A percentile compares a stretch with the other conserved stretches of the same genome.
phyloP scores from a whole-genome alignment of 2,329 filamentous ascomycete genomes.

The Epichloe hybrida region DNA sequence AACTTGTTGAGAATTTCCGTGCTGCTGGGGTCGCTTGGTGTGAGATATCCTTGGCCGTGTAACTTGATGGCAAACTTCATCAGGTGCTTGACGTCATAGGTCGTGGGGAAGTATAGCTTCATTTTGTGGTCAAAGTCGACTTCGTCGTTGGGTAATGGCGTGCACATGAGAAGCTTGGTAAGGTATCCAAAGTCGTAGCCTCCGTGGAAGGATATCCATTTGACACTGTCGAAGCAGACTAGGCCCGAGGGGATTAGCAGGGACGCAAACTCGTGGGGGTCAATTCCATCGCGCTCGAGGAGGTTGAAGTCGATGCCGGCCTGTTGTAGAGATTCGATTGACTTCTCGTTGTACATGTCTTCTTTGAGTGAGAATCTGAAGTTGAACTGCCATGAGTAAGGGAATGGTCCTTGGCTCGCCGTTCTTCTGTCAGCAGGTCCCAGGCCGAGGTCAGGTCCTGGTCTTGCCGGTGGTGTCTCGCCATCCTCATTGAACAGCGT shows the following conservation, averaged over 20 bases:
- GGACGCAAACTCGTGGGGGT: slow-evolving; percentile 76
- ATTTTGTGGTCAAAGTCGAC: slow-evolving; percentile 79
- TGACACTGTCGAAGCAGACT: slow-evolving; percentile 73
- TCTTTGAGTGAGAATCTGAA: slow-evolving; percentile 90
- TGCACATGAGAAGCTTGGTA: slow-evolving; percentile 80
- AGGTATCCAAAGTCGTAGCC: slow-evolving; percentile 98
- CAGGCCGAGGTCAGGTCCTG: slow-evolving; percentile 31
- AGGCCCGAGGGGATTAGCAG: slow-evolving; percentile 85
- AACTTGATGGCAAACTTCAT: slow-evolving; percentile 77
- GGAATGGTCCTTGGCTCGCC: slow-evolving; percentile 41
- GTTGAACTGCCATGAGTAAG: slow-evolving; percentile 98
- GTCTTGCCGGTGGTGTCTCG: slow-evolving; percentile 65
- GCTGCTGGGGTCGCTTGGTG: slow-evolving; percentile 49
- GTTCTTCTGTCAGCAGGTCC: slow-evolving; percentile 25
- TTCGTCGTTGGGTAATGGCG: slow-evolving; percentile 76
- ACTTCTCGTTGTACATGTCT: slow-evolving; percentile 96
- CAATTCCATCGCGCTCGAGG: slow-evolving; percentile 79
- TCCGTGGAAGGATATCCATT: slow-evolving; percentile 96
- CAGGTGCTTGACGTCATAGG: slow-evolving; percentile 94
- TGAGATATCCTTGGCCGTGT: slow-evolving; percentile 48
- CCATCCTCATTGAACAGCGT: slow-evolving; percentile 87
- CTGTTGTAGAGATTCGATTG: slow-evolving; percentile 78
- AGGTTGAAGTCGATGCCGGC: slow-evolving; percentile 85
- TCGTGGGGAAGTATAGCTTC: slow-evolving; percentile 81
- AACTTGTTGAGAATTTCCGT: slow-evolving; percentile 70